Evolutionary conservation across 2,329 filamentous ascomycete species (phyloP).

Genomic region (Fusarium sp.): DNA sequence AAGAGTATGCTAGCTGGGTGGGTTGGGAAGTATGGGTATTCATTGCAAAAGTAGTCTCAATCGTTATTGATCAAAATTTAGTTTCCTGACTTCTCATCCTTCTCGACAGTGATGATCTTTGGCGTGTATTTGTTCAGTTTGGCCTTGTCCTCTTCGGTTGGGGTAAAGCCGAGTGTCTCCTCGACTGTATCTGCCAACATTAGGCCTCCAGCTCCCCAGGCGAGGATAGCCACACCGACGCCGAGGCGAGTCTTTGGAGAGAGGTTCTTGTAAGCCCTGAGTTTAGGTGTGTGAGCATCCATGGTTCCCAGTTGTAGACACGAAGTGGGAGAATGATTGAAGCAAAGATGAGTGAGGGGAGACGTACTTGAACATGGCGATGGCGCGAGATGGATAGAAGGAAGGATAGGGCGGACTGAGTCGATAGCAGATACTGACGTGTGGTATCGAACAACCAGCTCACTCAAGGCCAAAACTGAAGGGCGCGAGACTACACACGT

Average conservation of each 20-base stretch:
- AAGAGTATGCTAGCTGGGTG: neutral
- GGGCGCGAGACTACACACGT: neutral
- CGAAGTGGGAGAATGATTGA: neutral
- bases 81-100: constrained; percentile 27
- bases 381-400: neutral
- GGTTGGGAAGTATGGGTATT: neutral
- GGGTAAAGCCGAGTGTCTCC: constrained; percentile 73
- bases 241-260: constrained; percentile 72
- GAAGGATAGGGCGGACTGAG: neutral
- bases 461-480: neutral
- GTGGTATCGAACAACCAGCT: neutral
- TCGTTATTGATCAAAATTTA: neutral
- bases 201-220: constrained; percentile 78
- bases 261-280: constrained; percentile 74
- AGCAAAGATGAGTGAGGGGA: neutral
- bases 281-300: constrained; percentile 6
- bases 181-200: constrained; percentile 76
- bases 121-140: constrained; percentile 68
- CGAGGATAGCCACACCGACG: constrained; percentile 76
- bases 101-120: constrained; percentile 67
- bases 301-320: neutral
- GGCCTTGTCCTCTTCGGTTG: constrained; percentile 76
- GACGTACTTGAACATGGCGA: constrained; percentile 38
- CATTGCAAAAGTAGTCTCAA: neutral
- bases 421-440: neutral